Base-by-base conservation (phyloP, 2,329 filamentous ascomycete genomes). In the Plenodomus biglobosus region DNA sequence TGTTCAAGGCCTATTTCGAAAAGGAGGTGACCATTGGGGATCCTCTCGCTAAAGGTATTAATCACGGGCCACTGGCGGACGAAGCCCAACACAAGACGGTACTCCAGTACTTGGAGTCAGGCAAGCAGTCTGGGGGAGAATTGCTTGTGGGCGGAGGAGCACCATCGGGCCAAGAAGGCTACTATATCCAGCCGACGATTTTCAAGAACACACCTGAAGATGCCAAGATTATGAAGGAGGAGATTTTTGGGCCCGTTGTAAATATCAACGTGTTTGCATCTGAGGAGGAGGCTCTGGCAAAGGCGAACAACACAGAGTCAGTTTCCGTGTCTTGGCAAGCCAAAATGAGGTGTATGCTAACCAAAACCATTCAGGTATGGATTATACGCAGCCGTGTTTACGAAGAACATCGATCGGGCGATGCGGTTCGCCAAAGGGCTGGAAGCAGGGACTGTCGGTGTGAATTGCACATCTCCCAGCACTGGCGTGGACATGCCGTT, bases 371-470 rank as follows among this genome's bases (percentile, higher is more conserved):
- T 1, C 19, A 57, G 53, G 36, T 94, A 91, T 72, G 89, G 89
- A 56, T 91, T 94, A 73, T 90, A 89, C 59, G 85, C 85, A 5
- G 87, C 89, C 50, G 88, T 92, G 73, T 94, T 92, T 77, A 94
- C 89, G 8, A 72, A 71, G 46, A 59, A 72, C 50, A 65, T 72
- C 22, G 61, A 65, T 41, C 60, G 68, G 17, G 70, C 73, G 3
- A 38, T 75, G 40, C 63, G 72, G 5, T 70, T 75, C 8, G 72
- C 72, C 2, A 73, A 72, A 47, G 68, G 62, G 1, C 62, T 75
- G 17, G 72, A 76, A 51, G 62, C 69, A 27, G 73, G 73, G 8
- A 72, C 64, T 8, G 67, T 75, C 0, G 71, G 68, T 8, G 64
- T 76, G 11, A 76, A 76, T 30, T 73, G 72, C 53, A 73, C 72